Evolutionary conservation across 106 monocot species (phyloP).

Genomic region (Allium sativum): DNA sequence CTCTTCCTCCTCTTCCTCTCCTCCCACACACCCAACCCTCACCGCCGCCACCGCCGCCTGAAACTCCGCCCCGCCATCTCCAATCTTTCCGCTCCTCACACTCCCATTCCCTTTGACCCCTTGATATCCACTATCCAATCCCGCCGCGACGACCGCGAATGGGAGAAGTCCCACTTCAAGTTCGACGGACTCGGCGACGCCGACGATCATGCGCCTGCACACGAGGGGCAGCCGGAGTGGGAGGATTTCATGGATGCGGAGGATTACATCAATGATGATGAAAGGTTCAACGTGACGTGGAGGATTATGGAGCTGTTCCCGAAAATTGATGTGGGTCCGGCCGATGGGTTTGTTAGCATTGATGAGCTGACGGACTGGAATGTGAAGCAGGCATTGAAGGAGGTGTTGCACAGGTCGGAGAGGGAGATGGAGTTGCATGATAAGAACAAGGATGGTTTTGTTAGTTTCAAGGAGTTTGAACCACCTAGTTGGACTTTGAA

Average conservation of each 20-base stretch:
- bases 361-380: slow-evolving; percentile 83
- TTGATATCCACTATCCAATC: slow-evolving; percentile 57
- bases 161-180: slow-evolving; percentile 56
- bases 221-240: slow-evolving; percentile 82
- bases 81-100: slow-evolving; percentile 5
- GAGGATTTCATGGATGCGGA: slow-evolving; percentile 81
- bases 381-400: slow-evolving; percentile 37
- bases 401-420: slow-evolving; percentile 57
- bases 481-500: slow-evolving; percentile 31
- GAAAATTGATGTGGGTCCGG: slow-evolving; percentile 47
- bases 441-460: slow-evolving; percentile 65
- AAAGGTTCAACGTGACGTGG: slow-evolving; percentile 64
- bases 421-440: slow-evolving; percentile 81
- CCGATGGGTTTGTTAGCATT: slow-evolving; percentile 44
- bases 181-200: slow-evolving; percentile 10
- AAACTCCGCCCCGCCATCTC: slow-evolving; percentile 26
- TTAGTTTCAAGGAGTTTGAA: slow-evolving; percentile 70
- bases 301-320: slow-evolving; percentile 66
- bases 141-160: slow-evolving; percentile 52
- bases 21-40: slow-evolving; percentile 23
- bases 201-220: slow-evolving; percentile 28
- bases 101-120: slow-evolving; percentile 62
- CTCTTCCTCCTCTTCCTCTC: slow-evolving; percentile 36
- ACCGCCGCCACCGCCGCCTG: slow-evolving; percentile 39
- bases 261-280: slow-evolving; percentile 84